phyloP scores from a whole-genome alignment of 441 rosid genomes.

The Populus trichocarpa region DNA sequence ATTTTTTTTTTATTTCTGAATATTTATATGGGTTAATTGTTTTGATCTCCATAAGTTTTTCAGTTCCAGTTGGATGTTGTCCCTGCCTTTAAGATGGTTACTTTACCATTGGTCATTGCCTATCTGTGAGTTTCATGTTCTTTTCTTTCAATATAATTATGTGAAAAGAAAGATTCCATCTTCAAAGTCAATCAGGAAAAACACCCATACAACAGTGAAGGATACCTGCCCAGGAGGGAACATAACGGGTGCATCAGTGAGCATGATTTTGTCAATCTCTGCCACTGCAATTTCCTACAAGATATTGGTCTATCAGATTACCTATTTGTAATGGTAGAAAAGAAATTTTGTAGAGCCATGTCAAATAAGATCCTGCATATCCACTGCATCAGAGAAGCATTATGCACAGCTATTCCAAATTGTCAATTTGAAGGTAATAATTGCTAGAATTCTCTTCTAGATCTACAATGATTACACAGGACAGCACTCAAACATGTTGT shows the following conservation, averaged over 20 bases:
- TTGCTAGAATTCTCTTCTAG: not conserved
- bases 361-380: not conserved
- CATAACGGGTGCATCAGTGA: constrained; percentile 87
- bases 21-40: not conserved
- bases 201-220: not conserved
- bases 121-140: not conserved
- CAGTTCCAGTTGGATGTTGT: not conserved
- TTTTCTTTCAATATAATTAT: not conserved
- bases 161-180: not conserved
- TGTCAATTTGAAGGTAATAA: not conserved
- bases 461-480: not conserved
- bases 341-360: not conserved
- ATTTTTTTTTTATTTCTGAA: not conserved
- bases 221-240: constrained; percentile 92
- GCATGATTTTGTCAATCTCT: constrained; percentile 80
- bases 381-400: not conserved
- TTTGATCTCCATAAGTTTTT: not conserved
- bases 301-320: constrained; percentile 15
- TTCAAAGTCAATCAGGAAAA: not conserved
- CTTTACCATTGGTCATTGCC: not conserved
- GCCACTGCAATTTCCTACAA: constrained; percentile 60
- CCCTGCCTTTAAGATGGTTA: not conserved
- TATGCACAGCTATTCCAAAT: not conserved
- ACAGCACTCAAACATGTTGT: not conserved
- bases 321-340: not conserved